Conservation (phyloP, 306 rosid genomes). For the Fagus crenata region DNA sequence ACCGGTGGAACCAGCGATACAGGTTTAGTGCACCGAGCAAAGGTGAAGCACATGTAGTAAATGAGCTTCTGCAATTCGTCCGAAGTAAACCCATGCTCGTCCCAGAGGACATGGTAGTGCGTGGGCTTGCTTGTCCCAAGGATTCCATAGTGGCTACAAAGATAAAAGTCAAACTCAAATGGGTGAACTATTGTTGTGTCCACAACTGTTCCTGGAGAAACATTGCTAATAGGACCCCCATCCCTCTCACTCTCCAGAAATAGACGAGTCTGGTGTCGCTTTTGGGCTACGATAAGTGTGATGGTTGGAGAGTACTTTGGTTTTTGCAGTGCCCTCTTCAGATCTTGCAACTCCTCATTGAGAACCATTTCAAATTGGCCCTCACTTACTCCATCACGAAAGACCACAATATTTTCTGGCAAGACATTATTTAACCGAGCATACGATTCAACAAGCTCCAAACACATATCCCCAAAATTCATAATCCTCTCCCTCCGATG, state of each 20-base stretch:
- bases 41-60: slow-evolving; percentile 69
- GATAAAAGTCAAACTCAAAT: slow-evolving; percentile 75
- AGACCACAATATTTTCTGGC: slow-evolving; percentile 59
- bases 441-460: slow-evolving; percentile 62
- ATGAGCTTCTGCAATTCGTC: slow-evolving; percentile 69
- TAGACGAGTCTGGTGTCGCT: slow-evolving; percentile 71
- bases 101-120: slow-evolving; percentile 76
- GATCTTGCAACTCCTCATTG: slow-evolving; percentile 62
- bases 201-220: slow-evolving; percentile 71
- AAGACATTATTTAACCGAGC: slow-evolving; percentile 39
- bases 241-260: slow-evolving; percentile 46
- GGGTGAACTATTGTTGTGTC: slow-evolving; percentile 65
- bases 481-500: slow-evolving; percentile 54
- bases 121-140: slow-evolving; percentile 85
- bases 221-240: slow-evolving; percentile 47
- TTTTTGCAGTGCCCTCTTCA: slow-evolving; percentile 41
- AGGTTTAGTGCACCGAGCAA: slow-evolving; percentile 85
- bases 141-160: slow-evolving; percentile 71
- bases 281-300: slow-evolving; percentile 74
- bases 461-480: slow-evolving; percentile 59
- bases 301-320: slow-evolving; percentile 50
- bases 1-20: slow-evolving; percentile 79
- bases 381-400: slow-evolving; percentile 81
- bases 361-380: slow-evolving; percentile 86
- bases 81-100: slow-evolving; percentile 70